Percentiles rank a stretch among this genome's conserved stretches.
phyloP scores from a whole-genome alignment of 2,329 filamentous ascomycete genomes.

The Chaetomium globosum region DNA sequence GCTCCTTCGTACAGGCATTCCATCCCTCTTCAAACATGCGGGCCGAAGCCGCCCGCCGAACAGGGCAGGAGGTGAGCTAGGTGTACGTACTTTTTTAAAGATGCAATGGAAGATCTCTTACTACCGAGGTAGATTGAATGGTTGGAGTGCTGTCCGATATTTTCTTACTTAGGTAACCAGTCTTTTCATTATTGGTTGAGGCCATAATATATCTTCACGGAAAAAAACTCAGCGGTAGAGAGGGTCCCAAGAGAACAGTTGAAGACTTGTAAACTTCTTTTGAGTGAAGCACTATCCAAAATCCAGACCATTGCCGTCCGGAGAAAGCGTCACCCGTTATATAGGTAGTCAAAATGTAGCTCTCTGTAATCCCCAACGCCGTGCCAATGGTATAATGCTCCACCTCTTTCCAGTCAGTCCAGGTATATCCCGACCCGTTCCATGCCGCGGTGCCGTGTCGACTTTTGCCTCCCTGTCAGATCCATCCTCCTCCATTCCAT shows the following conservation, averaged over 20 bases:
- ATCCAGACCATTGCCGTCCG: too few species aligned
- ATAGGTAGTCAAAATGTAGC: background rate
- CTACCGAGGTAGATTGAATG: too few species aligned
- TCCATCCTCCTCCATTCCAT: background rate
- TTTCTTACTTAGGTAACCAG: too few species aligned
- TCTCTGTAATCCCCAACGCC: constrained; percentile 30
- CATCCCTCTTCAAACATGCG: background rate
- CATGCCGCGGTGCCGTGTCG: background rate
- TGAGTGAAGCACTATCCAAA: background rate
- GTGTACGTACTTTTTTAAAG: too few species aligned
- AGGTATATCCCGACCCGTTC: background rate
- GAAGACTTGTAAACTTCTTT: background rate
- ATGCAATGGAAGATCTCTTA: too few species aligned
- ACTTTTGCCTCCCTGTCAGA: background rate
- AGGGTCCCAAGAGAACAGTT: too few species aligned
- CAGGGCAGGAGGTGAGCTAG: background rate
- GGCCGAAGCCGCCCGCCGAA: too few species aligned
- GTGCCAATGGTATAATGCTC: constrained; percentile 36
- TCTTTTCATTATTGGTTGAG: too few species aligned
- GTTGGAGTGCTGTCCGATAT: too few species aligned
- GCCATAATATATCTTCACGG: background rate
- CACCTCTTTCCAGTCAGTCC: constrained; percentile 14
- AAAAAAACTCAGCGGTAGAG: too few species aligned
- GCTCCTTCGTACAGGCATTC: background rate
- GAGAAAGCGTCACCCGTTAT: background rate